A percentile compares a stretch with the other conserved stretches of the same genome.
phyloP scores from a whole-genome alignment of 768 basidiomycete species.

The Leucocoprinus leucothites region DNA sequence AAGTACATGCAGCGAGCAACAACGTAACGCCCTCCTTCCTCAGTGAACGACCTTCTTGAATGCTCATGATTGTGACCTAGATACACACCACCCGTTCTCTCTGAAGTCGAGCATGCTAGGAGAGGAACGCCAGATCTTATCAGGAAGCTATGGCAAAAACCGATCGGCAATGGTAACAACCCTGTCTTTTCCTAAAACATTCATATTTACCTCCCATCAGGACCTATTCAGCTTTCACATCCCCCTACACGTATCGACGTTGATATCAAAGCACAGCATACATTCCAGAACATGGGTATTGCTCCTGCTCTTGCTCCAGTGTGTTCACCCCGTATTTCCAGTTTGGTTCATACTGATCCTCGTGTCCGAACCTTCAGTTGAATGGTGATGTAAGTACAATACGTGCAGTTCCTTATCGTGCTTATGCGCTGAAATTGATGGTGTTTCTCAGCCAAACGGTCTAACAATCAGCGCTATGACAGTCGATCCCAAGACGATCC shows the following conservation, averaged over 20 bases:
- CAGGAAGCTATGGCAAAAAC: not conserved
- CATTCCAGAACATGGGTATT: not conserved
- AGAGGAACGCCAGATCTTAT: not conserved
- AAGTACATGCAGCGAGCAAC: too few relatives aligned
- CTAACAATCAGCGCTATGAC: constrained; percentile 5
- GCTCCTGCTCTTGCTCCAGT: not conserved
- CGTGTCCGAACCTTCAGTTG: not conserved
- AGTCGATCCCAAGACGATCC: constrained; percentile 10
- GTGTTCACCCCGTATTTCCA: not conserved
- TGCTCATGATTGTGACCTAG: not conserved
- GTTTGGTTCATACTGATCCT: not conserved
- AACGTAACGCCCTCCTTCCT: too few relatives aligned
- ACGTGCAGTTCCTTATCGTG: not conserved
- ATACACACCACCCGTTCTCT: not conserved
- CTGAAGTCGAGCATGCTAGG: not conserved
- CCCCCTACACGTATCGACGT: not conserved
- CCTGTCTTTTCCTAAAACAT: not conserved
- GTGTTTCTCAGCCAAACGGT: not conserved
- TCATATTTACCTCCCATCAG: not conserved
- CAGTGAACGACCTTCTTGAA: too few relatives aligned
- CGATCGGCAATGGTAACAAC: not conserved
- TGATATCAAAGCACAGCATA: not conserved
- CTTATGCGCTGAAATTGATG: not conserved
- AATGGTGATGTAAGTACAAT: not conserved
- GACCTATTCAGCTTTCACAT: not conserved